Evolutionary conservation across 2,329 filamentous ascomycete genomes (phyloP), one percentile per base, ranked within the genome.

Genomic region (Tolypocladium ovalisporum): DNA sequence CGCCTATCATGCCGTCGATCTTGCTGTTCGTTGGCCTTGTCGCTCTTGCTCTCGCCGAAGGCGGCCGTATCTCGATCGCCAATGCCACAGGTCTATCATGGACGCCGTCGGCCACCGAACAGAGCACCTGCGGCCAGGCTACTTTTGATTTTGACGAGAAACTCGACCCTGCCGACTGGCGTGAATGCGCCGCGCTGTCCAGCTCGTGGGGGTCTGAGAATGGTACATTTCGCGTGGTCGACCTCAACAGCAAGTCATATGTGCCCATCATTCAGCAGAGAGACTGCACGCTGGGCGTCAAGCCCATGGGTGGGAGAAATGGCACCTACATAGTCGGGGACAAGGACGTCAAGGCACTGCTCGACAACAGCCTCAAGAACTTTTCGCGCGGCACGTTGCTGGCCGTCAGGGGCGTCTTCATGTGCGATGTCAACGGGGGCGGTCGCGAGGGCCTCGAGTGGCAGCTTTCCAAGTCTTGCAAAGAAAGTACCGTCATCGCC

Each of bases 181-280:
- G 62, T 19, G 62, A 65, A 54, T 71, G 69, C 40, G 68, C 67
- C 24, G 64, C 68, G 5, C 64, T 71, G 3, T 67, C 66, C 57
- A 70, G 67, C 54, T 57, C 60, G 2, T 71, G 68, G 64, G 61
- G 62, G 3, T 59, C 59, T 15, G 57, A 61, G 40, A 71, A 69
- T 44, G 69, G 69, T n/a, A 69, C 65, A 17, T 71, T 71, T 51
- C 57, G 53, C 54, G 55, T 71, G 54, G 57, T 56, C 22, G 39
- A 54, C n/a, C 58, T 57, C 32, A 34, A 62, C 32, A 59, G 51
- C 32, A 51, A 24, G 6, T 59, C 55, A 3, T 64, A 62, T 27
- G 60, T 67, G 49, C 60, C 66, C 34, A 56, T 70, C 24, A 58
- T 70, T 52, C 62, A 62, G 37, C 60, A 61, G 5, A 62, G 58